Percentiles rank a stretch among this genome's conserved stretches.
Evolutionary conservation across 108 stramenopile genomes (phyloP).

Genomic region (Cyclotella atomus): DNA sequence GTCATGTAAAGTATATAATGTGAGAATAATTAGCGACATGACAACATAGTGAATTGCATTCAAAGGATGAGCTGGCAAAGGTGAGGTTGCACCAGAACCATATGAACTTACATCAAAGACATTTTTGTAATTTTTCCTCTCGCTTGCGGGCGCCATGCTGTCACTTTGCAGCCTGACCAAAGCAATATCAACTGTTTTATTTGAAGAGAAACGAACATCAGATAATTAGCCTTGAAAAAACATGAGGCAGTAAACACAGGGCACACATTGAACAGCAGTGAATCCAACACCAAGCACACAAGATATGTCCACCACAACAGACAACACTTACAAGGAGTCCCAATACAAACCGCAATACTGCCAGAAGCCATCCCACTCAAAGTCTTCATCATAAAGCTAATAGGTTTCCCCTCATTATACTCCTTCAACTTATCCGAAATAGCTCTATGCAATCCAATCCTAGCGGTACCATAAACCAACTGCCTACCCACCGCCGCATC

Average conservation of each 20-base stretch:
- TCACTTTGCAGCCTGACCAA: slow-evolving; percentile 97
- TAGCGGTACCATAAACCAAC: slow-evolving; percentile 98
- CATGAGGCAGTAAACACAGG: too few species aligned
- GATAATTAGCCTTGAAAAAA: too few species aligned
- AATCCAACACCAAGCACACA: background rate
- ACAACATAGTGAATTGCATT: background rate
- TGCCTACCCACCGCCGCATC: slow-evolving; percentile 97
- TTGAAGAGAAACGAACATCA: background rate
- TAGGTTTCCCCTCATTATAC: slow-evolving; percentile 82
- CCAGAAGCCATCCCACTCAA: slow-evolving; percentile 93
- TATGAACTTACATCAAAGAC: slow-evolving; percentile 85
- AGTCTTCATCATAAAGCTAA: slow-evolving; percentile 89
- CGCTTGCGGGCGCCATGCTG: slow-evolving; percentile 87
- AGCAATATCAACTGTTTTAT: slow-evolving; percentile 84
- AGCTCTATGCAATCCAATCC: slow-evolving; percentile 97
- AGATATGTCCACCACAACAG: background rate
- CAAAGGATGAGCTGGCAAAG: background rate
- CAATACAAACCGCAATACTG: slow-evolving; percentile 96
- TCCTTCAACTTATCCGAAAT: slow-evolving; percentile 89
- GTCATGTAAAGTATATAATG: background rate
- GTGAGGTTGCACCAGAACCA: background rate
- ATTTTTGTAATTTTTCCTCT: slow-evolving; percentile 97
- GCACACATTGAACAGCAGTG: background rate
- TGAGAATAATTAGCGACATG: background rate
- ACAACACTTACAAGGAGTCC: slow-evolving; percentile 85